Conservation (phyloP, 805 yeast genomes). For the Saturnispora serradocipensis region DNA sequence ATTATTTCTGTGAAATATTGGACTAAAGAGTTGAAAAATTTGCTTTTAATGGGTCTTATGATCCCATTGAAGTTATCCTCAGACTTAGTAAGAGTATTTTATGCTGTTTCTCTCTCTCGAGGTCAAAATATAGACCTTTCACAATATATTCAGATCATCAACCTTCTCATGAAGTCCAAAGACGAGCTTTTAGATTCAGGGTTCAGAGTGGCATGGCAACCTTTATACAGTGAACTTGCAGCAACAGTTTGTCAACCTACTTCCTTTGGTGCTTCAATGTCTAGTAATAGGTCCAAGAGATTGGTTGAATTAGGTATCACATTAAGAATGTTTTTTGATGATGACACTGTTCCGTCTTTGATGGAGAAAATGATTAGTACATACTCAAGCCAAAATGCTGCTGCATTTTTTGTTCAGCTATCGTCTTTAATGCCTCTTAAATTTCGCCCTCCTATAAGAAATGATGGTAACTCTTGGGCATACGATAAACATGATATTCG, state of each 20-base stretch:
- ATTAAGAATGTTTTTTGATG: slow-evolving; percentile 47
- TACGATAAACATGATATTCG: slow-evolving; percentile 27
- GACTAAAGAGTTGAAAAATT: slow-evolving; percentile 76
- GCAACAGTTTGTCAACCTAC: slow-evolving; percentile 38
- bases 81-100: slow-evolving; percentile 58
- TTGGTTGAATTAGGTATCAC: slow-evolving; percentile 43
- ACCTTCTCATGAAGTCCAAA: slow-evolving; percentile 43
- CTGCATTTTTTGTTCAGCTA: slow-evolving; percentile 42
- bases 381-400: slow-evolving; percentile 45
- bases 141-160: slow-evolving; percentile 54
- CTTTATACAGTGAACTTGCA: slow-evolving; percentile 30
- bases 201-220: slow-evolving; percentile 43
- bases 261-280: slow-evolving; percentile 38
- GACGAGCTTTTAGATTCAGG: slow-evolving; percentile 32
- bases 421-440: slow-evolving; percentile 43
- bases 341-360: slow-evolving; percentile 38
- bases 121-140: slow-evolving; percentile 59
- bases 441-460: slow-evolving; percentile 22
- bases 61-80: slow-evolving; percentile 62
- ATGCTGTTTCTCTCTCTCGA: slow-evolving; percentile 58
- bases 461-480: slow-evolving; percentile 11
- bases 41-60: slow-evolving; percentile 70
- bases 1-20: slow-evolving; percentile 71
- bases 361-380: slow-evolving; percentile 43
- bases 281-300: slow-evolving; percentile 39